Conservation (phyloP, 495 filamentous ascomycete species). For the Neurospora terricola region DNA sequence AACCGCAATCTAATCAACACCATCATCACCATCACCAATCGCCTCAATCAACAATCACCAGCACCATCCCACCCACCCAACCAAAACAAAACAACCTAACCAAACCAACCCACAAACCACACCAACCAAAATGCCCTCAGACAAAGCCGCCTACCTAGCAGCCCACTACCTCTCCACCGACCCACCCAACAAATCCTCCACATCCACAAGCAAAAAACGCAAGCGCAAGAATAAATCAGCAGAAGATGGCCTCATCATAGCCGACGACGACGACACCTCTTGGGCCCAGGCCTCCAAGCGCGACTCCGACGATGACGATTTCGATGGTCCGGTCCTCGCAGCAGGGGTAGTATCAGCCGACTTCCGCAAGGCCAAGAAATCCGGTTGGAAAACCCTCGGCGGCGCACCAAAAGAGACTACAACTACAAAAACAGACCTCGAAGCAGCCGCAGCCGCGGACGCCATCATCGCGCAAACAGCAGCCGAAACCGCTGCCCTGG, state of each 20-base stretch:
- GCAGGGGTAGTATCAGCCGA: conserved; percentile 45
- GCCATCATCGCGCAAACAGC: conserved; percentile 71
- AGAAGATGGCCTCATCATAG: conserved; percentile 67
- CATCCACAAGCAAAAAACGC: conserved; percentile 52
- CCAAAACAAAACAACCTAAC: neutral
- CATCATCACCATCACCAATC: neutral
- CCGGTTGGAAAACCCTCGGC: conserved; percentile 68
- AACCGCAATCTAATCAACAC: neutral
- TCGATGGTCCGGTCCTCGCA: conserved; percentile 34
- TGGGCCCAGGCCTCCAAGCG: conserved; percentile 44
- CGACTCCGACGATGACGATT: conserved; percentile 36
- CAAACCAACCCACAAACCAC: neutral
- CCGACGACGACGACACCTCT: conserved; percentile 74
- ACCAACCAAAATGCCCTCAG: conserved; percentile 38
- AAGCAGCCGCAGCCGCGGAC: conserved; percentile 67
- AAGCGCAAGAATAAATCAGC: conserved; percentile 64
- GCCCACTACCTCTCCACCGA: conserved; percentile 84
- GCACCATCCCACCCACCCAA: neutral
- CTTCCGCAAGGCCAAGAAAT: conserved; percentile 70
- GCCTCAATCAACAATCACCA: neutral
- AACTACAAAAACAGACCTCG: conserved; percentile 25
- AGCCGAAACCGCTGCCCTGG: conserved; percentile 46
- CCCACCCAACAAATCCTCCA: conserved; percentile 40
- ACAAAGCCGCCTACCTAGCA: conserved; percentile 80
- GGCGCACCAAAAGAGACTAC: too few relatives aligned